A percentile compares a stretch with the other conserved stretches of the same genome.
These are phyloP conservation scores for Aspergillus nidulans DNA, from an alignment of 495 filamentous ascomycete species.

Conservation along the genomic window DNA sequence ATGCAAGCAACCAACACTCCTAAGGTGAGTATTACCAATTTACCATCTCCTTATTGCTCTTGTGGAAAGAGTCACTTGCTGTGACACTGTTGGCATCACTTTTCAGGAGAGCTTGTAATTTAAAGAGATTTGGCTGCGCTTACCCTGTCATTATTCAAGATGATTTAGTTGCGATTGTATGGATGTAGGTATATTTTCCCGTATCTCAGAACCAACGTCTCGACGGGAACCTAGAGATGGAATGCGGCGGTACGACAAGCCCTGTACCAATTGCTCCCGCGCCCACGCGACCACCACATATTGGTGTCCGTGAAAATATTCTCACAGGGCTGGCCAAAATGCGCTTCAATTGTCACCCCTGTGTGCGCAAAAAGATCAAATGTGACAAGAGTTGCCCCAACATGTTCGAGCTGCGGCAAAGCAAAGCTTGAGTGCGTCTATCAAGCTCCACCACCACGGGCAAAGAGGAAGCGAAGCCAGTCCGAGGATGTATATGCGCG, in stretches of 20 bases:
- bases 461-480: slow-evolving; percentile 12
- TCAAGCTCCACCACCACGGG: slow-evolving; percentile 5
- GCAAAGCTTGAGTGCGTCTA: slow-evolving; percentile 15
- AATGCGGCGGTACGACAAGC: background rate
- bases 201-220: no score
- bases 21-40: no score
- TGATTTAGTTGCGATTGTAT: no score
- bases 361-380: slow-evolving; percentile 43
- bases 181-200: no score
- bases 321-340: background rate
- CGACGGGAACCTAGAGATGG: no score
- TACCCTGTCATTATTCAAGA: no score
- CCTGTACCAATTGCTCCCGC: slow-evolving; percentile 17
- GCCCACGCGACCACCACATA: background rate
- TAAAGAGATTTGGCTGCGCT: no score
- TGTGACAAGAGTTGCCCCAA: slow-evolving; percentile 38
- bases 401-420: slow-evolving; percentile 35
- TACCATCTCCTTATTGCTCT: no score
- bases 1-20: no score
- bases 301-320: background rate
- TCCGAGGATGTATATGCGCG: slow-evolving; percentile 10
- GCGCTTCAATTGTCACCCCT: slow-evolving; percentile 29
- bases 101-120: no score
- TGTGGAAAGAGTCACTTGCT: no score
- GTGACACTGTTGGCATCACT: no score